These are phyloP conservation scores for Posidonia australis DNA, from an alignment of 106 monocot genomes.

Conservation along the genomic window DNA sequence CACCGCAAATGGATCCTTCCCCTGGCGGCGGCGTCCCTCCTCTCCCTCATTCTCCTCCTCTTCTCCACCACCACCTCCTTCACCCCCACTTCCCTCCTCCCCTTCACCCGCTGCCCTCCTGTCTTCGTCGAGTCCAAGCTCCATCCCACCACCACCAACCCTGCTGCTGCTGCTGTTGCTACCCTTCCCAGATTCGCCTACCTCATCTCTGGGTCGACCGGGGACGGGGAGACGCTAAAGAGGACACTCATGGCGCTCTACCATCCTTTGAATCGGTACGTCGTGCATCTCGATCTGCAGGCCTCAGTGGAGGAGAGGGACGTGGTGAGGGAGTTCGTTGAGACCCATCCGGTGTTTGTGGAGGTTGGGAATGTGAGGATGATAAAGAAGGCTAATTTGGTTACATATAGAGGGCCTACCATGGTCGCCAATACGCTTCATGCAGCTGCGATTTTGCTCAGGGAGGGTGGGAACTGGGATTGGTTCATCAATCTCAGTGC, in stretches of 20 bases:
- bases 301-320: constrained; percentile 31
- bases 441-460: constrained; percentile 61
- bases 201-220: constrained; percentile 70
- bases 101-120: constrained; percentile 6
- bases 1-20: background rate
- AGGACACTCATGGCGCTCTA: constrained; percentile 56
- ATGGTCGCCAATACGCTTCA: constrained; percentile 86
- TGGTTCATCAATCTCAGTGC: constrained; percentile 92
- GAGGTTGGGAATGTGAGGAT: constrained; percentile 47
- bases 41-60: constrained; percentile 16
- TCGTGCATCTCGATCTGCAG: constrained; percentile 63
- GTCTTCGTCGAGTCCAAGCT: constrained; percentile 65
- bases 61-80: constrained; percentile 3
- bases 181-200: constrained; percentile 55
- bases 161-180: constrained; percentile 4
- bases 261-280: constrained; percentile 61
- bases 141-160: background rate
- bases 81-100: constrained; percentile 7
- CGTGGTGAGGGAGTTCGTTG: constrained; percentile 25
- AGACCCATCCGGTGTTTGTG: constrained; percentile 26
- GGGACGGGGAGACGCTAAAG: constrained; percentile 37
- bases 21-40: background rate
- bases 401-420: constrained; percentile 72
- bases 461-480: constrained; percentile 53
- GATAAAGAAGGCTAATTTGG: constrained; percentile 51